Percentiles rank a stretch among this genome's conserved stretches.
Conservation (phyloP, 1,284 basidiomycete genomes). For the Neonothopanus nambi region DNA sequence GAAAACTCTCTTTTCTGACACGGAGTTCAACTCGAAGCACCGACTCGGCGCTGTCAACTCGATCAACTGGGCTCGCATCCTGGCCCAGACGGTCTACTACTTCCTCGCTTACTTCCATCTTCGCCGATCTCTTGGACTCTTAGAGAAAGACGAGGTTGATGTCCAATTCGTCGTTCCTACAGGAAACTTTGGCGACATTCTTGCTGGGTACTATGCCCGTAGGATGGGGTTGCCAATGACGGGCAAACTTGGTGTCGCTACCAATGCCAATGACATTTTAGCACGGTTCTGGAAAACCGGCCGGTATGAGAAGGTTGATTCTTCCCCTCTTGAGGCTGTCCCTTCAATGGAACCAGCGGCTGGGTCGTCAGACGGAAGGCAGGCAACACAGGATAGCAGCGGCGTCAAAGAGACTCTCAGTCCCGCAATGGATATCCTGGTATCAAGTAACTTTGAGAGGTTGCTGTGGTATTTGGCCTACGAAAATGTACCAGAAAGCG, state of each 20-base stretch:
- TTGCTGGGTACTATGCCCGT: slow-evolving; percentile 97
- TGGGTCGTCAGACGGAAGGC: slow-evolving; percentile 67
- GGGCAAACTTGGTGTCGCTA: slow-evolving; percentile 82
- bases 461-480: slow-evolving; percentile 94
- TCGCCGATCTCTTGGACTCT: slow-evolving; percentile 45
- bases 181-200: slow-evolving; percentile 97
- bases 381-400: slow-evolving; percentile 49
- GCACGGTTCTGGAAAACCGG: slow-evolving; percentile 95
- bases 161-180: slow-evolving; percentile 96
- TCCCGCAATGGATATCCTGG: slow-evolving; percentile 98
- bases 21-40: slow-evolving; percentile 85
- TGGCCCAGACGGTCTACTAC: slow-evolving; percentile 98
- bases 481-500: slow-evolving; percentile 51
- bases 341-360: slow-evolving; percentile 38
- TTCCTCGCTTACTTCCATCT: slow-evolving; percentile 92
- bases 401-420: slow-evolving; percentile 91
- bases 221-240: slow-evolving; percentile 90
- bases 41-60: slow-evolving; percentile 96
- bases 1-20: slow-evolving; percentile 91
- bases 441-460: slow-evolving; percentile 98
- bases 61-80: slow-evolving; percentile 99
- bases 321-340: slow-evolving; percentile 30
- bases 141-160: slow-evolving; percentile 39
- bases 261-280: slow-evolving; percentile 98
- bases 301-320: slow-evolving; percentile 86